These are phyloP conservation scores for Trichoderma simmonsii DNA, from an alignment of 2,329 filamentous ascomycete genomes.

Conservation along the genomic window DNA sequence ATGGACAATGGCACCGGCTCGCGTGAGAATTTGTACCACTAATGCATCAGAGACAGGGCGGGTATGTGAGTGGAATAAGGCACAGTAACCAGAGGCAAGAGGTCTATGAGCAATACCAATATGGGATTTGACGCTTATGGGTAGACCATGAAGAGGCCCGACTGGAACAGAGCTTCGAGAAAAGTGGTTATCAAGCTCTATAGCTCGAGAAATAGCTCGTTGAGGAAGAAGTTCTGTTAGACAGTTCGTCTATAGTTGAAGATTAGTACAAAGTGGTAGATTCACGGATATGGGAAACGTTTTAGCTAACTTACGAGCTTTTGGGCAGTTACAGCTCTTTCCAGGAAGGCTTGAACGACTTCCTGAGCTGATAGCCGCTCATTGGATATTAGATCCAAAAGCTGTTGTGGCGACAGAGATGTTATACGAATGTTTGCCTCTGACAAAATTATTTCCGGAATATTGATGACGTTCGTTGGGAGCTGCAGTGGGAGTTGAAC, in stretches of 20 bases:
- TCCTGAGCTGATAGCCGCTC: neutral
- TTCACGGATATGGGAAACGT: neutral
- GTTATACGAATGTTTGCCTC: neutral
- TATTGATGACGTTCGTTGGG: neutral
- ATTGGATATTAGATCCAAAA: neutral
- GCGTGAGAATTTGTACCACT: neutral
- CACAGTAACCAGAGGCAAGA: neutral
- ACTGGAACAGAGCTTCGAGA: neutral
- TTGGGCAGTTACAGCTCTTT: neutral
- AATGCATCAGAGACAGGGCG: neutral
- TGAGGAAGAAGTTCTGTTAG: neutral
- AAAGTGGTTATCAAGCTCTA: neutral
- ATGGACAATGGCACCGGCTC: neutral
- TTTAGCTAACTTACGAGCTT: neutral
- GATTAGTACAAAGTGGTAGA: neutral
- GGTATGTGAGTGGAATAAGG: neutral
- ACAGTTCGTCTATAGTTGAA: neutral
- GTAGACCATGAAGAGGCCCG: neutral
- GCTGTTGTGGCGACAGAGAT: neutral
- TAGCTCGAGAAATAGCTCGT: neutral
- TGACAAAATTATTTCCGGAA: neutral
- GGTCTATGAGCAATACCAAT: neutral
- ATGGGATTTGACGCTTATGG: neutral
- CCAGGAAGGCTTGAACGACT: neutral
- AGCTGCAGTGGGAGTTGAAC: neutral